A percentile compares a stretch with the other conserved stretches of the same genome.
Conservation (phyloP, 495 filamentous ascomycete species). For the Aspergillus indologenus region DNA sequence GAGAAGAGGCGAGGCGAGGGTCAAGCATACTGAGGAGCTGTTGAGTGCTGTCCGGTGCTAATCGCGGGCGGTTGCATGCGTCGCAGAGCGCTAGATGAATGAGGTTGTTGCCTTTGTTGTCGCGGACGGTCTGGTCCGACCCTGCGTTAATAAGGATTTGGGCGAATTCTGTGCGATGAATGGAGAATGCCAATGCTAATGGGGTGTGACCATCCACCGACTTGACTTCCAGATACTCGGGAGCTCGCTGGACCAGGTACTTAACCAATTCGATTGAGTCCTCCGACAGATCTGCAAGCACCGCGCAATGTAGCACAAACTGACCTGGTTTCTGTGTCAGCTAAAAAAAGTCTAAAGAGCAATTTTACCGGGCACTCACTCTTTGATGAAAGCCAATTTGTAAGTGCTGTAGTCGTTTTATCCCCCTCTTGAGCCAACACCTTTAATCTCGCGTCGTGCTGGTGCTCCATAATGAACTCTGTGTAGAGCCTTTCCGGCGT, state of each 20-base stretch:
- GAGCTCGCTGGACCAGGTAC: constrained; percentile 57
- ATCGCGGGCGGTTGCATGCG: not conserved
- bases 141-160: constrained; percentile 59
- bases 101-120: constrained; percentile 54
- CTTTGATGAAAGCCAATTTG: constrained; percentile 51
- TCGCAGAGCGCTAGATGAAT: constrained; percentile 51
- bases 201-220: constrained; percentile 56
- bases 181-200: constrained; percentile 53
- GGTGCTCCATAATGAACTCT: constrained; percentile 58
- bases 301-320: constrained; percentile 63
- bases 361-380: not conserved
- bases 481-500: constrained; percentile 58
- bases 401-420: constrained; percentile 57
- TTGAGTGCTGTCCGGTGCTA: constrained; percentile 28
- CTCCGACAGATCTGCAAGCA: constrained; percentile 42
- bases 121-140: constrained; percentile 59
- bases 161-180: constrained; percentile 51
- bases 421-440: constrained; percentile 50
- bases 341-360: not conserved
- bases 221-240: constrained; percentile 56
- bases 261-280: constrained; percentile 52
- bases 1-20: constrained; percentile 36
- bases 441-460: constrained; percentile 53
- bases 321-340: constrained; percentile 41
- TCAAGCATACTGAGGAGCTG: constrained; percentile 54